Conservation (phyloP, 2,329 filamentous ascomycete genomes). For the Fonsecaea pedrosoi region DNA sequence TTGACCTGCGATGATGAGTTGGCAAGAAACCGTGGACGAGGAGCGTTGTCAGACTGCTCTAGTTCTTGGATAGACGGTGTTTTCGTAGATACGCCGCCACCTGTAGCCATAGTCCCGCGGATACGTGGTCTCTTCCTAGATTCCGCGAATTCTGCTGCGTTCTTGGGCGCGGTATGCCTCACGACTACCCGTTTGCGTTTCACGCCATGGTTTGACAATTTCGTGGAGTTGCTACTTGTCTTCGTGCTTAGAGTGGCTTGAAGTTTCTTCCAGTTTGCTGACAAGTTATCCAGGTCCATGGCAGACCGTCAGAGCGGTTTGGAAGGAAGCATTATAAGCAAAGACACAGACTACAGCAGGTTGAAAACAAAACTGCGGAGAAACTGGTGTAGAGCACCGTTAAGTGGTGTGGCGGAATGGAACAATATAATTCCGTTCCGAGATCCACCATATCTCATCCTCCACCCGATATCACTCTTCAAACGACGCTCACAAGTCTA, state of each 20-base stretch:
- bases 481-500: background rate
- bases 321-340: background rate
- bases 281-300: constrained; percentile 53
- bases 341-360: background rate
- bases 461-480: background rate
- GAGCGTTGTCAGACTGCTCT: constrained; percentile 16
- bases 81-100: constrained; percentile 44
- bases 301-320: background rate
- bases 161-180: constrained; percentile 15
- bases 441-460: background rate
- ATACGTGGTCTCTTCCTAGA: constrained; percentile 26
- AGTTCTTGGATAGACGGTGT: constrained; percentile 59
- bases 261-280: constrained; percentile 60
- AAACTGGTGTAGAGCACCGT: background rate
- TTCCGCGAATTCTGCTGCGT: constrained; percentile 17
- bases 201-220: constrained; percentile 45
- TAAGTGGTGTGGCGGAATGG: background rate
- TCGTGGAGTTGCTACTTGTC: constrained; percentile 35
- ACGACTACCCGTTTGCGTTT: constrained; percentile 37
- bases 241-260: constrained; percentile 52
- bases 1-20: constrained; percentile 24
- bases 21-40: constrained; percentile 18
- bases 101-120: constrained; percentile 23
- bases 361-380: background rate
- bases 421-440: background rate